Conservation (phyloP, 1,284 basidiomycete genomes). For the Cystobasidium slooffiae region DNA sequence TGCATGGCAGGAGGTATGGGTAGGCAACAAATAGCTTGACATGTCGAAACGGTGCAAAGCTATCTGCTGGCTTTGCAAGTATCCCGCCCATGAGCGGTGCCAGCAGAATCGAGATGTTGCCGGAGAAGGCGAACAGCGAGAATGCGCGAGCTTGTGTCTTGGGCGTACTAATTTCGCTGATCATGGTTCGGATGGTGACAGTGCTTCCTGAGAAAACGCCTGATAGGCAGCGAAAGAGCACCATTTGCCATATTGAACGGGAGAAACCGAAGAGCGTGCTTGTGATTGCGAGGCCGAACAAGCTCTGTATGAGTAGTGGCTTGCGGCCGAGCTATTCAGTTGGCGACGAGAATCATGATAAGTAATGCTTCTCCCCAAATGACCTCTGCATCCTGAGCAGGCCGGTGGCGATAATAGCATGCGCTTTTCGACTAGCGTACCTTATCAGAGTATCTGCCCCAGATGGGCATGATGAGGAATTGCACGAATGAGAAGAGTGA, state of each 20-base stretch:
- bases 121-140: slow-evolving; percentile 52
- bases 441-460: slow-evolving; percentile 51
- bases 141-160: slow-evolving; percentile 53
- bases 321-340: slow-evolving; percentile 54
- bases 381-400: too few species aligned
- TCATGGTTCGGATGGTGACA: slow-evolving; percentile 51
- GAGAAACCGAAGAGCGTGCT: slow-evolving; percentile 57
- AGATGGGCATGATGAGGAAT: slow-evolving; percentile 55
- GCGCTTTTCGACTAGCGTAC: slow-evolving; percentile 53
- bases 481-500: slow-evolving; percentile 56
- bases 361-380: background rate
- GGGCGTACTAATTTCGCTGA: slow-evolving; percentile 50
- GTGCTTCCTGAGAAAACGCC: slow-evolving; percentile 51
- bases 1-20: slow-evolving; percentile 58
- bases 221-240: slow-evolving; percentile 50
- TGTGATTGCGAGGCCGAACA: slow-evolving; percentile 56
- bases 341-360: slow-evolving; percentile 46
- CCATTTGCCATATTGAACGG: slow-evolving; percentile 53
- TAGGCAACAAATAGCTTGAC: slow-evolving; percentile 48
- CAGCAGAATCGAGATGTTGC: slow-evolving; percentile 50
- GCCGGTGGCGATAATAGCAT: slow-evolving; percentile 28
- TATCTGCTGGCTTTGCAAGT: slow-evolving; percentile 53
- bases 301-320: slow-evolving; percentile 57
- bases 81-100: slow-evolving; percentile 54
- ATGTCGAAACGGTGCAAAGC: slow-evolving; percentile 50